Evolutionary conservation across 2,329 filamentous ascomycete species (phyloP).

Genomic region (Botrytis pseudocinerea): DNA sequence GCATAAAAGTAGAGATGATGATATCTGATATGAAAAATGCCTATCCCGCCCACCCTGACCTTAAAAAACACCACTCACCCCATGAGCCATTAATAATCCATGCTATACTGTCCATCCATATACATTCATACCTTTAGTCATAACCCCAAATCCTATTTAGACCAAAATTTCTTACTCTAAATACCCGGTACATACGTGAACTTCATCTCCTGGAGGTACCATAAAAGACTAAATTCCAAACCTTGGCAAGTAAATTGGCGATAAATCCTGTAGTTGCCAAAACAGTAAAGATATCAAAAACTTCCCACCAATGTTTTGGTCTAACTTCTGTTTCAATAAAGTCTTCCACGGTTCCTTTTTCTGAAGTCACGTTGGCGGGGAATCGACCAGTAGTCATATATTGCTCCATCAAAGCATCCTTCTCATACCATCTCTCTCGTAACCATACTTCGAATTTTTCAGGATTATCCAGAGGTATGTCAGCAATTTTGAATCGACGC

Average conservation of each 20-base stretch:
- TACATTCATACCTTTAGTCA: slow-evolving; percentile 6
- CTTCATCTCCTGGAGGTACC: neutral
- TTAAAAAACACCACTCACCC: neutral
- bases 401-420: slow-evolving; percentile 84
- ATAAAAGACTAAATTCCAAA: slow-evolving; percentile 29
- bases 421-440: slow-evolving; percentile 83
- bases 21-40: slow-evolving; percentile 16
- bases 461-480: slow-evolving; percentile 76
- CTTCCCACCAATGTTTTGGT: slow-evolving; percentile 38
- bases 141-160: neutral
- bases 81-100: slow-evolving; percentile 17
- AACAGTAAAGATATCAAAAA: slow-evolving; percentile 40
- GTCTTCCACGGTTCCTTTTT: slow-evolving; percentile 28
- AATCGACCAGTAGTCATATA: slow-evolving; percentile 78
- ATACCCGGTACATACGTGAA: neutral
- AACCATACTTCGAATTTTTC: slow-evolving; percentile 83
- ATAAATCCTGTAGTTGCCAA: slow-evolving; percentile 36
- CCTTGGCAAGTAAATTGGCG: slow-evolving; percentile 33
- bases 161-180: neutral
- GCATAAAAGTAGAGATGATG: slow-evolving; percentile 18
- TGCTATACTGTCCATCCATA: slow-evolving; percentile 13
- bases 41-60: neutral
- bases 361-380: slow-evolving; percentile 48
- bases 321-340: slow-evolving; percentile 42
- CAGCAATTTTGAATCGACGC: slow-evolving; percentile 76